These are phyloP conservation scores for Scutellaria barbata DNA, from an alignment of 257 asterid species.

Conservation along the genomic window DNA sequence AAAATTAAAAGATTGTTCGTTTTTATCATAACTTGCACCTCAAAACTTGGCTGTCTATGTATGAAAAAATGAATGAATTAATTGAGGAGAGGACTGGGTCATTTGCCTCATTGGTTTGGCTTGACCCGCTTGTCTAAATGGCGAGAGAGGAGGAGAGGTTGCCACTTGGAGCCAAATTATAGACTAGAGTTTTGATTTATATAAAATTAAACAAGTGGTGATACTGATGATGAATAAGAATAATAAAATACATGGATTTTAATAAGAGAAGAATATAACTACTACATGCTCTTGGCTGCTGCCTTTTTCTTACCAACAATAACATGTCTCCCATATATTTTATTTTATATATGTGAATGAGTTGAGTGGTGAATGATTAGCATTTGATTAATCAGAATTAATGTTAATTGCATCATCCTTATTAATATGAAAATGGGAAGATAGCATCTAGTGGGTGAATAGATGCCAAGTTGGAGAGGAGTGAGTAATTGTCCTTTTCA, in stretches of 20 bases:
- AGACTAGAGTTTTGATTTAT: background rate
- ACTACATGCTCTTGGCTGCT: no score
- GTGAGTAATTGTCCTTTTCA: slow-evolving; percentile 22
- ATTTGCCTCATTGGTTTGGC: slow-evolving; percentile 11
- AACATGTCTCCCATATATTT: no score
- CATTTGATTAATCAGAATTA: background rate
- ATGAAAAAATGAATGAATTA: no score
- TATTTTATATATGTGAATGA: no score
- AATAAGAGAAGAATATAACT: no score
- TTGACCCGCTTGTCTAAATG: background rate
- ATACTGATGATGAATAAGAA: background rate
- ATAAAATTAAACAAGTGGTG: background rate
- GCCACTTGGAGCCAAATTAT: slow-evolving; percentile 69
- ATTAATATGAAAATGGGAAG: background rate
- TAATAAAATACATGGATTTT: no score
- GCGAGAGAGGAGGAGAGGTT: slow-evolving; percentile 38
- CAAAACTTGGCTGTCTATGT: no score
- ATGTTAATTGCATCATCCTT: background rate
- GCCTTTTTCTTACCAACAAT: no score
- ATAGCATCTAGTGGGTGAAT: slow-evolving; percentile 27
- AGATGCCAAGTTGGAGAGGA: slow-evolving; percentile 28
- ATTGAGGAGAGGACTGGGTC: background rate
- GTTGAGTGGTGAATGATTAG: no score
- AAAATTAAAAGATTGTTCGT: no score
- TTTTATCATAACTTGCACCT: no score